Evolutionary conservation across 2,329 filamentous ascomycete genomes (phyloP).

Genomic region (Parascedosporium putredinis): DNA sequence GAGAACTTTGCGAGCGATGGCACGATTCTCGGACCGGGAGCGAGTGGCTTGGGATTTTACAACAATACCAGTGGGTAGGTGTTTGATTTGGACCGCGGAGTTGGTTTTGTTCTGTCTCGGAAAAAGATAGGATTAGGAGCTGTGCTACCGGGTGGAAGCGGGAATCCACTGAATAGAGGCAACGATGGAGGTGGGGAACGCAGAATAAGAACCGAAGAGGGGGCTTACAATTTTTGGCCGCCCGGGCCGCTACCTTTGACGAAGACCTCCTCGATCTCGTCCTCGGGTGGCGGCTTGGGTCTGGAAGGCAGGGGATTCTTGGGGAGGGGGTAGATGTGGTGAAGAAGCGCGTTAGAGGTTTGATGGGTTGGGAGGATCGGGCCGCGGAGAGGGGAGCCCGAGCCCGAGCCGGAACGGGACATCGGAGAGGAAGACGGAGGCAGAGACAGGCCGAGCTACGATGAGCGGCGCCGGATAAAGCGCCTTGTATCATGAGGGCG

Average conservation of each 20-base stretch:
- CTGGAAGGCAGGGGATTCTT: slow-evolving; percentile 61
- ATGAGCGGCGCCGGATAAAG: no score
- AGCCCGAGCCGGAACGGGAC: no score
- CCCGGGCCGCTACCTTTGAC: slow-evolving; percentile 87
- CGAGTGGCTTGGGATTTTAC: slow-evolving; percentile 91
- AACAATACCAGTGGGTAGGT: slow-evolving; percentile 81
- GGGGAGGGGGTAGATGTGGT: slow-evolving; percentile 18
- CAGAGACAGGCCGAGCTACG: no score
- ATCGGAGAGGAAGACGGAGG: no score
- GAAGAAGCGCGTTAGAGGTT: slow-evolving; percentile 17
- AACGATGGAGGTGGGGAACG: background rate
- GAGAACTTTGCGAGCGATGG: slow-evolving; percentile 68
- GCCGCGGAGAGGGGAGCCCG: background rate
- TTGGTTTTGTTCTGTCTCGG: slow-evolving; percentile 79
- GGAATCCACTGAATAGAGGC: no score
- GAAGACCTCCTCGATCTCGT: slow-evolving; percentile 74
- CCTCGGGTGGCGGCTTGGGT: slow-evolving; percentile 59
- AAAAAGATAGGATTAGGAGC: no score
- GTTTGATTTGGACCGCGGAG: slow-evolving; percentile 86
- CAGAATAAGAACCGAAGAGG: background rate
- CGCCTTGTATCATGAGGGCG: no score
- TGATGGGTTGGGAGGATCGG: background rate
- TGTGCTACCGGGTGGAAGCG: no score
- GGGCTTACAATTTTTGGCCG: slow-evolving; percentile 71
- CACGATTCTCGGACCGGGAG: slow-evolving; percentile 76